Percentiles rank a stretch among this genome's conserved stretches.
These are phyloP conservation scores for Emmonsiellopsis sp. DNA, from an alignment of 2,329 filamentous ascomycete genomes.

Conservation along the genomic window DNA sequence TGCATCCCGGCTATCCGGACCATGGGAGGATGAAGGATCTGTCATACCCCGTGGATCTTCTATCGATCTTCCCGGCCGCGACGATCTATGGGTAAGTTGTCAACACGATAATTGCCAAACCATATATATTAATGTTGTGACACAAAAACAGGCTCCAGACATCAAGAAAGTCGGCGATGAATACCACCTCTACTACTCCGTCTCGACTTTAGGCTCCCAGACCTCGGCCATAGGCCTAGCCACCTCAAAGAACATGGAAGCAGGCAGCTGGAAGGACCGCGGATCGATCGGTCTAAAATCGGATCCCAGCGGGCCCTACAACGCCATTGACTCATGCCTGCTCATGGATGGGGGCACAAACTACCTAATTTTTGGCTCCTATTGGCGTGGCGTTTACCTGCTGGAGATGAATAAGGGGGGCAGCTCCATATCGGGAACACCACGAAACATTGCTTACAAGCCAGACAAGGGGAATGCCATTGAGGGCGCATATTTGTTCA, in stretches of 20 bases:
- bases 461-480: too few relatives aligned
- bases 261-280: slow-evolving; percentile 24
- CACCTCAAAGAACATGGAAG: slow-evolving; percentile 35
- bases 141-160: slow-evolving; percentile 48
- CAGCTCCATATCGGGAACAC: slow-evolving; percentile 11
- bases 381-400: slow-evolving; percentile 58
- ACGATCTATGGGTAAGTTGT: slow-evolving; percentile 13
- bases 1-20: slow-evolving; percentile 32
- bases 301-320: slow-evolving; percentile 38
- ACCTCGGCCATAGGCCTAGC: slow-evolving; percentile 53
- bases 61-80: slow-evolving; percentile 29
- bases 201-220: slow-evolving; percentile 52
- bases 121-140: neutral
- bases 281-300: slow-evolving; percentile 28
- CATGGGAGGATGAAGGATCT: slow-evolving; percentile 35
- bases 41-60: slow-evolving; percentile 28
- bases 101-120: too few relatives aligned
- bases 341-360: slow-evolving; percentile 34
- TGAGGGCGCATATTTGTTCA: too few relatives aligned
- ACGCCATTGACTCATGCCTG: slow-evolving; percentile 52
- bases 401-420: slow-evolving; percentile 36
- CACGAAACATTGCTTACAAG: too few relatives aligned
- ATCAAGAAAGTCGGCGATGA: slow-evolving; percentile 45
- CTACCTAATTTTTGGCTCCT: slow-evolving; percentile 56
- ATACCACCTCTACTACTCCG: slow-evolving; percentile 59